phyloP scores from a whole-genome alignment of 2,329 filamentous ascomycete species.

The Claviceps capensis region DNA sequence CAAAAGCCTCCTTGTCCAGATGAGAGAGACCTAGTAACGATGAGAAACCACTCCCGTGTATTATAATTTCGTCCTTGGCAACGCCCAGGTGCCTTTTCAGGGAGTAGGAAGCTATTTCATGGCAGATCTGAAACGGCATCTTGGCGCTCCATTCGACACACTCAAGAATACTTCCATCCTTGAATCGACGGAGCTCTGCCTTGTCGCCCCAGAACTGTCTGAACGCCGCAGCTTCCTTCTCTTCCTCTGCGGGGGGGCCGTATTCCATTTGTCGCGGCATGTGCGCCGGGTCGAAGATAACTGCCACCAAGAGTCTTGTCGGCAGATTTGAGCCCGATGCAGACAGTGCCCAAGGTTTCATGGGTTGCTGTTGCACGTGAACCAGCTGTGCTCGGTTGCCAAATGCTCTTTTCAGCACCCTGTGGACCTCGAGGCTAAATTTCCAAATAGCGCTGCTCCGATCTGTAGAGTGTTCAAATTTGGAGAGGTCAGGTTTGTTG shows the following conservation, averaged over 20 bases:
- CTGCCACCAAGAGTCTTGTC: conserved; percentile 43
- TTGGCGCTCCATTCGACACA: conserved; percentile 72
- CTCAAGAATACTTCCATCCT: conserved; percentile 86
- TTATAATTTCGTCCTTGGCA: conserved; percentile 36
- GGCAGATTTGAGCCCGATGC: conserved; percentile 9
- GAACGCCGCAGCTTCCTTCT: conserved; percentile 68
- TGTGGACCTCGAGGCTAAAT: conserved; percentile 45
- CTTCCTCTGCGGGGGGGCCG: conserved; percentile 75
- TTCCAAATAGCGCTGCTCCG: conserved; percentile 29
- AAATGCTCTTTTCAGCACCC: conserved; percentile 54
- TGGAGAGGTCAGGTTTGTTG: conserved; percentile 16
- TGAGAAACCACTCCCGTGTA: conserved; percentile 38
- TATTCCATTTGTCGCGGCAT: conserved; percentile 70
- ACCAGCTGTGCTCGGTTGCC: conserved; percentile 62
- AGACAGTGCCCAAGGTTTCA: conserved; percentile 17
- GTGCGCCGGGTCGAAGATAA: conserved; percentile 61
- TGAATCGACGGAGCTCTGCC: conserved; percentile 84
- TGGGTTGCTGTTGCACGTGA: conserved; percentile 33
- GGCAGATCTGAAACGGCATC: conserved; percentile 50
- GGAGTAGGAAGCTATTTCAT: conserved; percentile 66
- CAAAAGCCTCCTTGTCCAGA: conserved; percentile 46
- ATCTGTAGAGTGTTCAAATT: conserved; percentile 20
- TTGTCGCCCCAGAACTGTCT: conserved; percentile 92
- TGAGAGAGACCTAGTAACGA: conserved; percentile 31
- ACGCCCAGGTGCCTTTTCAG: conserved; percentile 56